phyloP scores from a whole-genome alignment of 2,329 filamentous ascomycete genomes.

The Paecilomyces dactylethromorphus region DNA sequence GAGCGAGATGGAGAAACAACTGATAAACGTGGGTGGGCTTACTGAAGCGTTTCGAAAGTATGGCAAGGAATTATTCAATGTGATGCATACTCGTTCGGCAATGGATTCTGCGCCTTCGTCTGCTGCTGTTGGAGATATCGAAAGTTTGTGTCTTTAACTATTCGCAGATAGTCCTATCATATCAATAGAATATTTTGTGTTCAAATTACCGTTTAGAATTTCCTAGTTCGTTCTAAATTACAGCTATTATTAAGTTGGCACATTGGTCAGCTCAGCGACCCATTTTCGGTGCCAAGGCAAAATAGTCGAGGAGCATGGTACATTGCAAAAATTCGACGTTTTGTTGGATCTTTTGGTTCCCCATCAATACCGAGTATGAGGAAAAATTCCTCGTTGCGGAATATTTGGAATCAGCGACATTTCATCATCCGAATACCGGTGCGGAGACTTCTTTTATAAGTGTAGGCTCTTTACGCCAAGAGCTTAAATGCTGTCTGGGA shows the following conservation, averaged over 20 bases:
- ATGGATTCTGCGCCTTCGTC: background rate
- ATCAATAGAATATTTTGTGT: background rate
- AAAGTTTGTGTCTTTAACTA: background rate
- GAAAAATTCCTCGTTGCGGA: background rate
- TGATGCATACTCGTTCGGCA: constrained; percentile 5
- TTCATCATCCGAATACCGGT: background rate
- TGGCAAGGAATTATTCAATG: constrained; percentile 28
- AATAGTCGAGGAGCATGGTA: background rate
- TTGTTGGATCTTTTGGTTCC: background rate
- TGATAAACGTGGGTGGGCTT: constrained; percentile 34
- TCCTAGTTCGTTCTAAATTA: no score
- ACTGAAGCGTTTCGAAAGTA: constrained; percentile 34
- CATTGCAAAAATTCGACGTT: background rate
- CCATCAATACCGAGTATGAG: background rate
- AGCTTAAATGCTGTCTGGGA: background rate
- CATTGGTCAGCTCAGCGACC: background rate
- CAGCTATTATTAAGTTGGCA: background rate
- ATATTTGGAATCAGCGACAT: background rate
- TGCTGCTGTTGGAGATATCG: background rate
- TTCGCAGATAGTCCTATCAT: background rate
- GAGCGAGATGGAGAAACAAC: constrained; percentile 33
- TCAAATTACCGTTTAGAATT: no score
- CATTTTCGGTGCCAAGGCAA: background rate
- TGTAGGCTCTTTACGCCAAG: background rate
- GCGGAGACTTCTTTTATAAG: background rate